Base-by-base conservation (phyloP, 352 stramenopile genomes). In the Pseudoperonospora humuli region DNA sequence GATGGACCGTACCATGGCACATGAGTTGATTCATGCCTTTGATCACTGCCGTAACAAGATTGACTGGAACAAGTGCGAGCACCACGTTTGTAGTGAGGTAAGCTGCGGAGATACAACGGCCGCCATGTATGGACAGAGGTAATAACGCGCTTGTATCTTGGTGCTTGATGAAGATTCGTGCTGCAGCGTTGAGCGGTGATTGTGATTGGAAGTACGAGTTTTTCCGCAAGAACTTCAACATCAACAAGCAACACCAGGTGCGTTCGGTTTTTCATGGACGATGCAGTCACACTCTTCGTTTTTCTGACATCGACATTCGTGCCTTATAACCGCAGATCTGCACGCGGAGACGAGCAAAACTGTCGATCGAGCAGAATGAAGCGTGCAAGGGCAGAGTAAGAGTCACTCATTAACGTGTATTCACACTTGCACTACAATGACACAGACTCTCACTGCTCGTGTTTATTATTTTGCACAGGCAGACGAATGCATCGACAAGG, bases 1-100 rank as follows among this genome's bases (percentile, higher is more conserved):
- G 80, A 91, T 97, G 70, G 85, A 96, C 52, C 79, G 85, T 37
- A 97, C 90, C 14, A 68, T 97, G 40, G 69, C 83, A 15, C 90
- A 97, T 49, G 90, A 97, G 61, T 68, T 97, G 44, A 89, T 97
- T 48, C 90, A 97, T 58, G 90, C 90, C 5, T 97, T 86, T 50
- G 90, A 97, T 57, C 80, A 96, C 62, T 97, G 87, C 64, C 83
- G 89, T 41, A 80, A 84, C 50, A 93, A 96, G 53, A 75, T 96
- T 37, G 77, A 97, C 64, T 96, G 84, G 82, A 79, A 75, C 50
- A 95, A 95, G 65, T 96, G 84, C 65, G 79, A 94, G 51, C 85
- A 96, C 50, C 75, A 95, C 53, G 87, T 89, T 14, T 97, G 90
- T 63, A 96, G 82, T 38, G 90, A 97, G 64, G 82, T 95, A 28